phyloP scores from a whole-genome alignment of 2,329 filamentous ascomycete species.

The Rhytidhysteron rufulum region DNA sequence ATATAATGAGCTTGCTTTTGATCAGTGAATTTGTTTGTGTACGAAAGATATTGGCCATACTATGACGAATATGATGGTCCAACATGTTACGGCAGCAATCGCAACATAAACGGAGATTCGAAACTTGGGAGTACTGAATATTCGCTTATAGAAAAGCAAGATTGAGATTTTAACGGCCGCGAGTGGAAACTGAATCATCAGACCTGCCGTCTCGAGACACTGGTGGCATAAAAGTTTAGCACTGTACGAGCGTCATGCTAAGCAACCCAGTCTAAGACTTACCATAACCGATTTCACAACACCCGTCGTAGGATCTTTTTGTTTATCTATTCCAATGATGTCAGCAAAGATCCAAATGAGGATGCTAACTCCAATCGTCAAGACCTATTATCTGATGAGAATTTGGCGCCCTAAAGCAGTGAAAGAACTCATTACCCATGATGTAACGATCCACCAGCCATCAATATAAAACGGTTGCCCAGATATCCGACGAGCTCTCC shows the following conservation, averaged over 20 bases:
- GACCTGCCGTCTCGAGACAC: not conserved
- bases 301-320: not conserved
- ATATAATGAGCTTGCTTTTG: not conserved
- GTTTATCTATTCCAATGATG: not conserved
- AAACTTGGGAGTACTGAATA: conserved; percentile 1
- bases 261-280: not conserved
- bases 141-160: conserved; percentile 6
- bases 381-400: not conserved
- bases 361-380: not conserved
- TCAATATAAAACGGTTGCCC: conserved; percentile 1
- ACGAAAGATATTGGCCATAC: not conserved
- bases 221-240: too few species aligned
- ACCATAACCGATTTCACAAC: not conserved
- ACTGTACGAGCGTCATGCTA: too few species aligned
- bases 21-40: not conserved
- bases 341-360: not conserved
- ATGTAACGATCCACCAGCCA: conserved; percentile 5
- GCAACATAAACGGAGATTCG: not conserved
- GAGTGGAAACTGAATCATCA: not conserved
- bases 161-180: conserved; percentile 6
- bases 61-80: conserved; percentile 1
- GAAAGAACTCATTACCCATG: conserved; percentile 1
- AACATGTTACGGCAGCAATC: not conserved
- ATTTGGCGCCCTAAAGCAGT: not conserved
- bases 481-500: not conserved